phyloP scores from a whole-genome alignment of 768 basidiomycete genomes.

The Panaeolus cyanescens region DNA sequence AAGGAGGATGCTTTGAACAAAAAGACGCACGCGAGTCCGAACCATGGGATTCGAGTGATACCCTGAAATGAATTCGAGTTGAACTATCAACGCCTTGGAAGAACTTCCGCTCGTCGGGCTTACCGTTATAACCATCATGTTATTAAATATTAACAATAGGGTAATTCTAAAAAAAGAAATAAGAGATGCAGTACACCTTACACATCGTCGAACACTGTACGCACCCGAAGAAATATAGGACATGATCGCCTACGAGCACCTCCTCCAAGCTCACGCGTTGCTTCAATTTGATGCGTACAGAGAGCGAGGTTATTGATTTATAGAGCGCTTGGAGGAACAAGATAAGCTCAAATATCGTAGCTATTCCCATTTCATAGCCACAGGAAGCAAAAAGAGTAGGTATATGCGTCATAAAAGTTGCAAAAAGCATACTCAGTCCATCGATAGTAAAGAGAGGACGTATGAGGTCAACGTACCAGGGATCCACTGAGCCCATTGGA shows the following conservation, averaged over 20 bases:
- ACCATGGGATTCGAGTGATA: slow-evolving; percentile 48
- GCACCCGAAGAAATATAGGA: slow-evolving; percentile 46
- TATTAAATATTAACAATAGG: slow-evolving; percentile 43
- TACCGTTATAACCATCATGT: slow-evolving; percentile 46
- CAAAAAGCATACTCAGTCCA: no score
- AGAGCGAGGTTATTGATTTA: slow-evolving; percentile 30
- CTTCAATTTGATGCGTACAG: slow-evolving; percentile 23
- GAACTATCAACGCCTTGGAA: no score
- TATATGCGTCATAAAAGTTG: no score
- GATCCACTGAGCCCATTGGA: slow-evolving; percentile 48
- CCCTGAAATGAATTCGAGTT: slow-evolving; percentile 26
- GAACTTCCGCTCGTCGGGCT: no score
- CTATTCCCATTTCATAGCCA: no score
- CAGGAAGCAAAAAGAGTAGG: no score
- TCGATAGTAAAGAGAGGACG: no score
- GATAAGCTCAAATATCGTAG: slow-evolving; percentile 41
- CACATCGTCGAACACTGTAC: neutral
- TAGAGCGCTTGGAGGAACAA: slow-evolving; percentile 41
- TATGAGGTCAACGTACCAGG: slow-evolving; percentile 31
- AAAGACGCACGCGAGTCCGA: slow-evolving; percentile 41
- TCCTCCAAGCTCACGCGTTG: slow-evolving; percentile 29
- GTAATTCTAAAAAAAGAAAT: slow-evolving; percentile 30
- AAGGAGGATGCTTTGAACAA: neutral
- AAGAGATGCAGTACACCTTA: no score
- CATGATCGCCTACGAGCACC: slow-evolving; percentile 43